These are phyloP conservation scores for Stachybotrys echinatus DNA, from an alignment of 2,329 filamentous ascomycete species.

Conservation along the genomic window DNA sequence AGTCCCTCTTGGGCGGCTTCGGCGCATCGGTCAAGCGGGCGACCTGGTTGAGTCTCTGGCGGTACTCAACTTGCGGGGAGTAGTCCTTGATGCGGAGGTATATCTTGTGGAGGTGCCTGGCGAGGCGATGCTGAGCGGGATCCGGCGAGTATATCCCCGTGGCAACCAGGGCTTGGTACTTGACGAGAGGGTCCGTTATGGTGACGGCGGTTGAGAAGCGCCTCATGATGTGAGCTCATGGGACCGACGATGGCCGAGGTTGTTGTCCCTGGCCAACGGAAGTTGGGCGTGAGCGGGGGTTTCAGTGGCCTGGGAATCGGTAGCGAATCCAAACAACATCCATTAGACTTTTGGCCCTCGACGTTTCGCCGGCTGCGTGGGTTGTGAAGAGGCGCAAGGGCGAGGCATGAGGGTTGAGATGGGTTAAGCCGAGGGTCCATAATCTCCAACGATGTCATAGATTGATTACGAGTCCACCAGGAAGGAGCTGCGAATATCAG, in stretches of 20 bases:
- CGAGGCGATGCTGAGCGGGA: conserved; percentile 65
- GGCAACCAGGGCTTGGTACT: conserved; percentile 67
- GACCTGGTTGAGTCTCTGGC: conserved; percentile 57
- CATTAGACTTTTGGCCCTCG: too few species aligned
- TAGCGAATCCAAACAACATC: too few species aligned
- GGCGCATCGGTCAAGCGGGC: conserved; percentile 36
- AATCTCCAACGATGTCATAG: background rate
- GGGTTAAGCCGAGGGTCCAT: too few species aligned
- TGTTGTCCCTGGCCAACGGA: background rate
- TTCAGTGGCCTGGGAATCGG: too few species aligned
- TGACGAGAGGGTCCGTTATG: conserved; percentile 68
- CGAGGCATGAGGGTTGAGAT: too few species aligned
- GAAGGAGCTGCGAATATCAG: too few species aligned
- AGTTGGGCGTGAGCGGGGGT: background rate
- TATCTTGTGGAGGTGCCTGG: conserved; percentile 71
- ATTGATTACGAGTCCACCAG: background rate
- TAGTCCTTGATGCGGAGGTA: conserved; percentile 76
- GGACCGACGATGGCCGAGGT: background rate
- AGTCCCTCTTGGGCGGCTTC: conserved; percentile 20
- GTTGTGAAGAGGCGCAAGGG: too few species aligned
- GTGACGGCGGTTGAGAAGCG: conserved; percentile 44
- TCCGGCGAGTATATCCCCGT: conserved; percentile 64
- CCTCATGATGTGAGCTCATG: conserved; percentile 17
- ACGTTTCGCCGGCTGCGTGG: too few species aligned
- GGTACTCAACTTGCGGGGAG: conserved; percentile 65